phyloP scores from a whole-genome alignment of 371 early-diverging fungal genomes.

The Lichtheimia ornata region DNA sequence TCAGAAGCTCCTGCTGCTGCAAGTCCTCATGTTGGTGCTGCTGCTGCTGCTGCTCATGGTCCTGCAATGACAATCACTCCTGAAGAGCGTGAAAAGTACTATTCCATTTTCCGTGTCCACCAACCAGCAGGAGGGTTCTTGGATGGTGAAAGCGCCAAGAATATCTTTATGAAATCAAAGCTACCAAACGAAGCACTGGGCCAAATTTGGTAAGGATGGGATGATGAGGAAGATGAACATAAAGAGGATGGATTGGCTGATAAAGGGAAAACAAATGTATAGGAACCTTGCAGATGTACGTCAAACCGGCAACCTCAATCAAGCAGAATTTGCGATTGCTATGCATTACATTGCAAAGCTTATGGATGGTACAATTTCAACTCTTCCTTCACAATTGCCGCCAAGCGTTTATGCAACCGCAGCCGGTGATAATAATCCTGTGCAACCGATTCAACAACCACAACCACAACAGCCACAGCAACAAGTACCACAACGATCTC shows the following conservation, averaged over 20 bases:
- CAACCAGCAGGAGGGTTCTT: conserved; percentile 37
- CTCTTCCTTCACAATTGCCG: conserved; percentile 65
- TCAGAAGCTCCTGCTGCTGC: conserved; percentile 18
- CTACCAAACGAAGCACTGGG: conserved; percentile 41
- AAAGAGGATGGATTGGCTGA: no score
- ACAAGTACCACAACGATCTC: conserved; percentile 26
- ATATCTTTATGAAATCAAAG: conserved; percentile 43
- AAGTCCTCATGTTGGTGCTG: conserved; percentile 17
- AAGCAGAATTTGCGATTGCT: conserved; percentile 77
- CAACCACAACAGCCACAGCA: background rate
- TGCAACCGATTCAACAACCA: conserved; percentile 1
- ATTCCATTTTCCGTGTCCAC: conserved; percentile 37
- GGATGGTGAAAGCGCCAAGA: conserved; percentile 39
- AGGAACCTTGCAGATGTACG: conserved; percentile 69
- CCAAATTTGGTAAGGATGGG: conserved; percentile 43
- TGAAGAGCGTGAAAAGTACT: conserved; percentile 46
- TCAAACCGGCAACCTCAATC: conserved; percentile 64
- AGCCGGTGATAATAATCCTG: conserved; percentile 30
- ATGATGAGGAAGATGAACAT: no score
- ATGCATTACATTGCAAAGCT: conserved; percentile 80
- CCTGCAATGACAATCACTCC: conserved; percentile 21
- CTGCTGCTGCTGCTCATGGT: conserved; percentile 13
- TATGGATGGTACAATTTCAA: conserved; percentile 68
- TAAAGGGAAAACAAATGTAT: background rate
- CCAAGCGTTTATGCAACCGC: conserved; percentile 61